Conservation (phyloP, 495 filamentous ascomycete genomes). For the Aspergillus sparsus region DNA sequence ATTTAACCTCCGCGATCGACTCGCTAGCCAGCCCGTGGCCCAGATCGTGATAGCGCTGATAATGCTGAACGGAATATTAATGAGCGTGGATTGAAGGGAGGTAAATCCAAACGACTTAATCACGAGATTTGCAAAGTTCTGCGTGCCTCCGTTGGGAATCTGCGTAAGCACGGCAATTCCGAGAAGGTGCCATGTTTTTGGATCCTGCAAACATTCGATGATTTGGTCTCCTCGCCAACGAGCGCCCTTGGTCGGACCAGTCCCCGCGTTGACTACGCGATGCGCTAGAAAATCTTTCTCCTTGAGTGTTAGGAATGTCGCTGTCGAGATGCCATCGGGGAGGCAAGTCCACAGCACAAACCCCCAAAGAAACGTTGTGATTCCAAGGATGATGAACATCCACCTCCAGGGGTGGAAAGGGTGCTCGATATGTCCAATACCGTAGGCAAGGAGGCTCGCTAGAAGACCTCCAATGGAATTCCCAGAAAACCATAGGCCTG, state of each 20-base stretch:
- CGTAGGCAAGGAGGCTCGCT: conserved; percentile 59
- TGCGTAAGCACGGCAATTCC: conserved; percentile 56
- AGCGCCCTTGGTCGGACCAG: conserved; percentile 53
- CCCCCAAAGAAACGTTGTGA: conserved; percentile 56
- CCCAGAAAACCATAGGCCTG: conserved; percentile 61
- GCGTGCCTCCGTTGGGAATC: conserved; percentile 47
- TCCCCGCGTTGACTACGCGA: conserved; percentile 43
- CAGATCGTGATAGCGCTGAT: conserved; percentile 42
- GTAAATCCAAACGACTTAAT: conserved; percentile 49
- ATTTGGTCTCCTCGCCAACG: conserved; percentile 57
- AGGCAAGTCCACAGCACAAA: conserved; percentile 55
- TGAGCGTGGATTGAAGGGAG: conserved; percentile 40
- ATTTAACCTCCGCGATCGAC: conserved; percentile 34
- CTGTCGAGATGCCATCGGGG: conserved; percentile 62
- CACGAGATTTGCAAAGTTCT: conserved; percentile 49
- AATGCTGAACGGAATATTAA: conserved; percentile 45
- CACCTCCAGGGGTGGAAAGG: conserved; percentile 53
- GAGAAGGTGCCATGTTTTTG: conserved; percentile 61
- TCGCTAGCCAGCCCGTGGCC: conserved; percentile 41
- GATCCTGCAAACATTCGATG: conserved; percentile 54
- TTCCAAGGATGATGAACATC: conserved; percentile 54
- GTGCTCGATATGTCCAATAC: conserved; percentile 53
- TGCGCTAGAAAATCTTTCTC: conserved; percentile 58
- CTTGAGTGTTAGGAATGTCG: conserved; percentile 56
- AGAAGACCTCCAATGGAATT: conserved; percentile 58